Base-by-base conservation (phyloP, 768 basidiomycete genomes). In the Boletellus ananiceps region DNA sequence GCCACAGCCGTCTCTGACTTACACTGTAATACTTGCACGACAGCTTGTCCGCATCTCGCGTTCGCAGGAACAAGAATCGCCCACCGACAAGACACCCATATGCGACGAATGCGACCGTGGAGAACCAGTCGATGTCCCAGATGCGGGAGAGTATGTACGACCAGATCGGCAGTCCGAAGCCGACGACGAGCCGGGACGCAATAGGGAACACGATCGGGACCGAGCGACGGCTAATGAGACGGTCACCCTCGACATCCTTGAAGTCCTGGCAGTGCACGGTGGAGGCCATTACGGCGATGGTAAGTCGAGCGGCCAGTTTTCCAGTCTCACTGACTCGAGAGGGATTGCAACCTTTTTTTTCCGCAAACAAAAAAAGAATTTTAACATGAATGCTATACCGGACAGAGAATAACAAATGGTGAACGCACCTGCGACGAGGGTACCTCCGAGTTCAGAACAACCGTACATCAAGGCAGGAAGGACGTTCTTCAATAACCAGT, bases 221-320 rank as follows among this genome's bases (percentile, higher is more conserved):
- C 0, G 76, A 78, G 4, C 61, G 19, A 4, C 77, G 67, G 1
- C 72, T 72, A 0, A 62, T 61, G 12, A 63, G 44, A 5, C 57
- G 55, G 44, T 77, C 78, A 0, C 78, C 78, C 12, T 64, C 61
- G 11, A 69, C 56, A 44, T 79, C 77, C 18, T 72, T 65, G 47
- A 74, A 79, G 50, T 79, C 78, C 57, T 77, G 74, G 1, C 74
- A 70, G n/a, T 78, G 76, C 12, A 77, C 70, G 3, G 76, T 78
- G 1, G 75, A 75, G 2, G 69, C 57, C 35, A 77, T 67, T n/a
- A 75, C 69, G 0, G 63, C 63, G 4, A 68, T 59, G 25, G 71
- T 74, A 38, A 73, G 54, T 37, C 61, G 61, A 27, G 70, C 54
- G 0, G 75, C 67, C 2, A 68, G 50, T 25, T 55, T 52, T 4